Percentiles rank a stretch among this genome's conserved stretches.
Evolutionary conservation across 1,284 basidiomycete genomes (phyloP).

Genomic region (Malassezia equina): DNA sequence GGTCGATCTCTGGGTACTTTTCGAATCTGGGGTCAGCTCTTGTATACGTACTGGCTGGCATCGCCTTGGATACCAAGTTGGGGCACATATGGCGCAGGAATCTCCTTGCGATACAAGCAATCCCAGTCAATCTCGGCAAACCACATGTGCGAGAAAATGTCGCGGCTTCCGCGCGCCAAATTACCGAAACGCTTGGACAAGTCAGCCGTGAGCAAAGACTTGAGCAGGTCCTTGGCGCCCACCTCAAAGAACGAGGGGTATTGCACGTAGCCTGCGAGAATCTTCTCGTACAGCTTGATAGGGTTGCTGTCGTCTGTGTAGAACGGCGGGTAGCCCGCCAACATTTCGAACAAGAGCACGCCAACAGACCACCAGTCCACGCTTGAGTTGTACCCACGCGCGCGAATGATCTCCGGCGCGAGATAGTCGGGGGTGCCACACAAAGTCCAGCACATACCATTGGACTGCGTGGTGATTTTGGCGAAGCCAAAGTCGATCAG

Average conservation of each 20-base stretch:
- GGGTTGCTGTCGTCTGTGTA: constrained; percentile 55
- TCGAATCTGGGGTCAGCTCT: constrained; percentile 21
- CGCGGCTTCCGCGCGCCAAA: constrained; percentile 76
- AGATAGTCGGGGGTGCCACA: constrained; percentile 80
- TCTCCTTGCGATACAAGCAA: constrained; percentile 69
- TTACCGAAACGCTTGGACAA: constrained; percentile 88
- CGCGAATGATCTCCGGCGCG: constrained; percentile 56
- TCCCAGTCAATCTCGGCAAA: constrained; percentile 94
- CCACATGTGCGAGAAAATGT: constrained; percentile 94
- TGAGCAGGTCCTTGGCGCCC: constrained; percentile 73
- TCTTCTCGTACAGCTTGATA: constrained; percentile 84
- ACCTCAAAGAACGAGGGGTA: constrained; percentile 77
- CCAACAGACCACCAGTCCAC: constrained; percentile 99
- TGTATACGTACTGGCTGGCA: constrained; percentile 35
- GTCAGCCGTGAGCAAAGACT: constrained; percentile 80
- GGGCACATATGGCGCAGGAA: constrained; percentile 90
- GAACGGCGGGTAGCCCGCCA: constrained; percentile 50
- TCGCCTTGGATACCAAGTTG: constrained; percentile 49
- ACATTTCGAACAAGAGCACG: constrained; percentile 63
- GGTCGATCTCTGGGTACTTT: constrained; percentile 41
- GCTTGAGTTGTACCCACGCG: constrained; percentile 88
- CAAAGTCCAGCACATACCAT: constrained; percentile 87
- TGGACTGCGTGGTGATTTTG: constrained; percentile 59
- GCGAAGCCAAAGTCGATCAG: constrained; percentile 98
- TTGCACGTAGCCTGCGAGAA: constrained; percentile 70